Base-by-base conservation (phyloP, 2,329 filamentous ascomycete genomes). In the Aspergillus fructus region DNA sequence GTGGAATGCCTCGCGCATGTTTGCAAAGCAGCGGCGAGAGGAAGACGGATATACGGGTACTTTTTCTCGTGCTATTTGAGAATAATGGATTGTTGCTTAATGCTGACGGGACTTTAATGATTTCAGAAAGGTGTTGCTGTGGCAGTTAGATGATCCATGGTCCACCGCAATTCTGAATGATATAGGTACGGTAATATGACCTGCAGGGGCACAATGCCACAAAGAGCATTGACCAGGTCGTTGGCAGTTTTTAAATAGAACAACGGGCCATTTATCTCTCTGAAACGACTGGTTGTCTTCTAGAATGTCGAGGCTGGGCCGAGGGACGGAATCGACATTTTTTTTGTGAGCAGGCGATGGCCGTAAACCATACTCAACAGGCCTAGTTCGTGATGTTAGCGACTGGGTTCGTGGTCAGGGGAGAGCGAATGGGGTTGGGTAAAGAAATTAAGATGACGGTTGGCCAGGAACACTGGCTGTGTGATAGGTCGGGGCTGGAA, bases 401-500 rank as follows among this genome's bases (percentile, higher is more conserved):
- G 17, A 50, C 47, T 39, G 48, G 34, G 48, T 24, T 50, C 30
- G n/a, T 41, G 48, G 30, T 12, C 33, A 50, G 48, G 48, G 23
- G 48, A 17, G 17, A 41, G 43, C 55, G 49, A 57, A 57, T 57
- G 45, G 49, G 34, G 33, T 40, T 56, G 48, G 47, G 34, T 39
- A 12, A 40, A 12, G 23, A 56, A 49, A 58, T 47, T 52, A 13
- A 24, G 45, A 59, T 56, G 41, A 56, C 43, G 48, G 50, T 21
- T 42, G 19, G 37, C 50, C 59, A 63, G 61, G 61, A 47, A 60
- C 59, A 24, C 2, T 37, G 24, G 40, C 11, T 13, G 39, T 45
- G 33, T 56, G 57, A 63, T 63, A 59, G 61, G 59, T 43, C 17
- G 9, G 39, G 24, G 30, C 45, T 34, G 17, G 49, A 41, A 37